A percentile compares a stretch with the other conserved stretches of the same genome.
phyloP scores from a whole-genome alignment of 2,329 filamentous ascomycete genomes.

The Thelonectria rubi region DNA sequence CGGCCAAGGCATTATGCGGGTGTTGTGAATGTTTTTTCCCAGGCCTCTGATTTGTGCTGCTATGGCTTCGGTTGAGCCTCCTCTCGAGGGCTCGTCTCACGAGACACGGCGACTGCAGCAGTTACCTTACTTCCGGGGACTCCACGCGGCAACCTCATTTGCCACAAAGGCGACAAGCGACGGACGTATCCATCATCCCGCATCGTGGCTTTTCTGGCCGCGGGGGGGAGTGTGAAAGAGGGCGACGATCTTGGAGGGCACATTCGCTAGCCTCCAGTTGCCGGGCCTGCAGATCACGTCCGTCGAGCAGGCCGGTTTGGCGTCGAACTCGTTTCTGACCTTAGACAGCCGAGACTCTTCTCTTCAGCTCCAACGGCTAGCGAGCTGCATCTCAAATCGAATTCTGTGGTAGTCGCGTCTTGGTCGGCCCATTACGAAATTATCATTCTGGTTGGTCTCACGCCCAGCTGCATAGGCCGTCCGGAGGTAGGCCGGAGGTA shows the following conservation, averaged over 20 bases:
- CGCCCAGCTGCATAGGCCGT: slow-evolving; percentile 13
- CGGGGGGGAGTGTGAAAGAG: slow-evolving; percentile 11
- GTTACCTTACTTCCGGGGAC: not conserved
- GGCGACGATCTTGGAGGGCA: not conserved
- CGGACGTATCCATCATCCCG: slow-evolving; percentile 17
- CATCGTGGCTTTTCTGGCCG: slow-evolving; percentile 22
- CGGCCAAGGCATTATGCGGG: slow-evolving; percentile 12
- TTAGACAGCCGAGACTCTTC: slow-evolving; percentile 5
- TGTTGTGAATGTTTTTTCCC: slow-evolving; percentile 14
- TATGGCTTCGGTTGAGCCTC: slow-evolving; percentile 6
- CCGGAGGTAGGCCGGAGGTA: slow-evolving; percentile 24
- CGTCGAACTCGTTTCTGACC: slow-evolving; percentile 5
- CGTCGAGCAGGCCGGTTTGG: slow-evolving; percentile 15
- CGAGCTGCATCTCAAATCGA: slow-evolving; percentile 35
- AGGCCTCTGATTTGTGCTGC: slow-evolving; percentile 18
- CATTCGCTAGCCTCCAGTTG: slow-evolving; percentile 9
- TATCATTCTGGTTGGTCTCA: slow-evolving; percentile 39
- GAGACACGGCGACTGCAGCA: not conserved
- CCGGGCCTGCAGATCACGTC: slow-evolving; percentile 26
- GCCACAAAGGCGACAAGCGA: slow-evolving; percentile 9
- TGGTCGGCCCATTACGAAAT: slow-evolving; percentile 35
- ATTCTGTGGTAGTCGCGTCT: slow-evolving; percentile 39
- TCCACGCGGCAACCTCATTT: slow-evolving; percentile 11
- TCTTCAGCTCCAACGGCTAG: slow-evolving; percentile 17
- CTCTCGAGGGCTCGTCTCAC: not conserved